Evolutionary conservation across 2,329 filamentous ascomycete genomes (phyloP), one percentile per base, ranked within the genome.

Genomic region (Lizonia empirigonia): DNA sequence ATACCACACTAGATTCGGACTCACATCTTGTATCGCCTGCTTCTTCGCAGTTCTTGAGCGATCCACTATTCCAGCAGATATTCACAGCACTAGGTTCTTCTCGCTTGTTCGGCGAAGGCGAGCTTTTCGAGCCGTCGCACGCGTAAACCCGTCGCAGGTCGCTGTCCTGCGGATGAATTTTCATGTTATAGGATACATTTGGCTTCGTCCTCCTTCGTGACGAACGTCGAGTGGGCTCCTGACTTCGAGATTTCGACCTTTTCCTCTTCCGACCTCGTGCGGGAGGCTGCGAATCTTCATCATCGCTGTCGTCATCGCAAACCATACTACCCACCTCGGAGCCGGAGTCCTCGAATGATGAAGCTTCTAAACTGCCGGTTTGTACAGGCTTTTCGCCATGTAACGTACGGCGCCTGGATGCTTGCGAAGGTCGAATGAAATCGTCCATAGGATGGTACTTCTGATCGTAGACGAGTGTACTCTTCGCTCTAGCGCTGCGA

Each of bases 361-460:
- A 36, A 12, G 36, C 49, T 7, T 22, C 58, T 4, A n/a, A 44
- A 8, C 36, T 38, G 29, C 50, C 39, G 9, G 38, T 32, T n/a
- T 35, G 45, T 0, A 34, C 3, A n/a, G 38, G 24, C n/a, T 35
- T 22, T 10, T 59, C 55, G 10, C 58, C 62, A 29, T 72, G 59
- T n/a, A 58, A 45, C 7, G 53, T 56, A 15, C 62, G 64, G 30
- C 61, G 58, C 34, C 66, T 68, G 0, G 65, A 63, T 26, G 69
- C 68, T 22, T 63, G 62, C 8, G 56, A 54, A 4, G 69, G 68
- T 8, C 58, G 58, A 7, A 68, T 53, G 35, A 48, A 42, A 7
- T 71, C 68, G 32, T 72, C 69, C 60, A 72, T 63, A 2, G 68
- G 69, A 45, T 72, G 69, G 29, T 69, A 72, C 44, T 62, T 67